Conservation (phyloP, 345 rosid species). For the Laguncularia racemosa region DNA sequence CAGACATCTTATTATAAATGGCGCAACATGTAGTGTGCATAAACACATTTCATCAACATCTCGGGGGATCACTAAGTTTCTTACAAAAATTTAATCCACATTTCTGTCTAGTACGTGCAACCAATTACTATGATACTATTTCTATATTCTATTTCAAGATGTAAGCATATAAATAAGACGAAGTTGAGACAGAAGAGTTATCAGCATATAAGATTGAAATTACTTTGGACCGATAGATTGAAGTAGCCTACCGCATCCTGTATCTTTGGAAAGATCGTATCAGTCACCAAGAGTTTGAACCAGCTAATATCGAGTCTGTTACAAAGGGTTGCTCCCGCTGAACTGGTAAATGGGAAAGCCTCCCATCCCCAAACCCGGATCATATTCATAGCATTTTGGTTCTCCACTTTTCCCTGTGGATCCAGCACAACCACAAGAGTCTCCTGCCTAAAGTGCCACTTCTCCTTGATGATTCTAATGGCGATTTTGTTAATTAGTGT, state of each 20-base stretch:
- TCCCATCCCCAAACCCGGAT: constrained; percentile 15
- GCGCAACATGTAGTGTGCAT: too few relatives aligned
- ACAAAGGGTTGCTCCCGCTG: constrained; percentile 12
- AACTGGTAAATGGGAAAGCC: constrained; percentile 19
- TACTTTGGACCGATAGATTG: too few relatives aligned
- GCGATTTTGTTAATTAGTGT: constrained; percentile 12
- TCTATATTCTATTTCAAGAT: too few relatives aligned
- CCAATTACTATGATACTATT: too few relatives aligned
- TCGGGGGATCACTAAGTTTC: too few relatives aligned
- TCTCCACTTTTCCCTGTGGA: constrained; percentile 11
- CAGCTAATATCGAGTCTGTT: constrained; percentile 7
- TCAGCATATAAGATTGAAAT: too few relatives aligned
- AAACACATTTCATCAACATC: too few relatives aligned
- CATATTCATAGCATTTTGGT: constrained; percentile 17
- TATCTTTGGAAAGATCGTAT: constrained; percentile 7
- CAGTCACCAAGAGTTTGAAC: constrained; percentile 11
- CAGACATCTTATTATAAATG: too few relatives aligned
- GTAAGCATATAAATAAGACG: too few relatives aligned
- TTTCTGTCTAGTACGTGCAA: too few relatives aligned
- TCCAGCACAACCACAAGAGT: constrained; percentile 12
- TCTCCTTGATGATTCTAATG: constrained; percentile 14
- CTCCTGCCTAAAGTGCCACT: constrained; percentile 17
- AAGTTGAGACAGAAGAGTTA: too few relatives aligned
- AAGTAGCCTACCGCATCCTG: constrained; percentile 1
- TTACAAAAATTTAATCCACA: too few relatives aligned